Conservation (phyloP, 1,284 basidiomycete genomes). For the Golubevia pallescens region DNA sequence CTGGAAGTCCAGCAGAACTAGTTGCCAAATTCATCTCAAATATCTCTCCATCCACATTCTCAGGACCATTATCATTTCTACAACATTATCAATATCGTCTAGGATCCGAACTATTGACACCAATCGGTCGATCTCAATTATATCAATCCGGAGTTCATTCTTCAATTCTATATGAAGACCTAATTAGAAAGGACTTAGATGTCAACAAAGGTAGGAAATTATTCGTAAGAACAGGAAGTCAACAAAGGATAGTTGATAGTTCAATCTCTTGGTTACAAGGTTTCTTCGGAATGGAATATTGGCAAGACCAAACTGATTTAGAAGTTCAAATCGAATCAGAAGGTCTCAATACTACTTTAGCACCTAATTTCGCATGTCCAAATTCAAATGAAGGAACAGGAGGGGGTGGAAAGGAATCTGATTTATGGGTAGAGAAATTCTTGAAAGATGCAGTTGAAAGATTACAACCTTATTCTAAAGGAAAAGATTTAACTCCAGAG, state of each 20-base stretch:
- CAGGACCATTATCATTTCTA: constrained; percentile 43
- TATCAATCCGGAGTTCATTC: constrained; percentile 14
- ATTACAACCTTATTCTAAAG: neutral
- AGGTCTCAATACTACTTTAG: constrained; percentile 54
- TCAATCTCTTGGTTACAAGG: constrained; percentile 32
- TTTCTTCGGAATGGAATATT: constrained; percentile 1
- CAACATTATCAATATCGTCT: constrained; percentile 44
- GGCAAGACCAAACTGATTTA: constrained; percentile 22
- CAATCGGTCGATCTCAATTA: constrained; percentile 50
- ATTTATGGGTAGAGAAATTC: neutral
- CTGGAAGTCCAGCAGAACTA: constrained; percentile 6
- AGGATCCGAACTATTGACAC: constrained; percentile 52
- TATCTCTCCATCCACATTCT: constrained; percentile 22
- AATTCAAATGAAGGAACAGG: constrained; percentile 13
- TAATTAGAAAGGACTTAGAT: constrained; percentile 11
- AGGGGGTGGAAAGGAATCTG: constrained; percentile 8
- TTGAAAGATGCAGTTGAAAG: constrained; percentile 1
- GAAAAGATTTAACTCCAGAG: constrained; percentile 19
- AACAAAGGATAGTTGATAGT: constrained; percentile 58
- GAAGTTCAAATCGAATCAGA: constrained; percentile 57
- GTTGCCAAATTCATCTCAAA: constrained; percentile 7
- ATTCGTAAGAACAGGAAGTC: constrained; percentile 53
- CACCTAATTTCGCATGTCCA: constrained; percentile 50
- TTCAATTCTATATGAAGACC: constrained; percentile 9
- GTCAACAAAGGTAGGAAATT: constrained; percentile 26